Base-by-base conservation (phyloP, 2,329 filamentous ascomycete genomes). In the Penicillium occitanis region DNA sequence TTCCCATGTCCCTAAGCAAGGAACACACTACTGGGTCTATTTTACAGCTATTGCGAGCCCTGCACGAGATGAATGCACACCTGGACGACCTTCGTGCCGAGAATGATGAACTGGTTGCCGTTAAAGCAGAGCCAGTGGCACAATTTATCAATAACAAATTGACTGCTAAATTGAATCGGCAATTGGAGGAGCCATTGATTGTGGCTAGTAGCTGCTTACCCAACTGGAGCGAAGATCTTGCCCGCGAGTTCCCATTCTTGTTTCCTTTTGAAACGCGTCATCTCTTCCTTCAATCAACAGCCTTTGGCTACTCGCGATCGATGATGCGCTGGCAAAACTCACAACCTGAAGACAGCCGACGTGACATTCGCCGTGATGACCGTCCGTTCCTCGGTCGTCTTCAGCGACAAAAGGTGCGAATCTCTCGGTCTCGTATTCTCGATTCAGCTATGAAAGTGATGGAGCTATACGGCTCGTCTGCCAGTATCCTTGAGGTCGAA, bases 81-180 rank as follows among this genome's bases (percentile, higher is more conserved):
- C 87, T 97, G 17, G 93, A 97, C 70, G 94, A 98, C 74, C 90
- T 98, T 3, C 78, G 97, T 68, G 86, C 91, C 2, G 91, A 94
- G 68, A 90, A 91, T 72, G 90, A 90, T 73, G 88, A 89, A 62
- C 81, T 86, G 2, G 79, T 91, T 66, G 88, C 87, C 68, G 82
- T 96, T 33, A 91, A 91, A 60, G 85, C 89, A 1, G 94, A 98
- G 78, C 91, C 94, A 0, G 79, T 96, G 57, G 90, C 93, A 2
- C 93, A 98, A 71, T 99, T 99, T 72, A 95, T 99, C 79, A 99
- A 99, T 75, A 97, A 95, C 0, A 99, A 99, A 78, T 86, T 99
- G 44, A 99, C 95, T 0, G 96, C 95, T 1, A 99, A 99, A 81
- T 86, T 99, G 65, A 99, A 99, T 75, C 90, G 95, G 33, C 96